Percentiles rank a stretch among this genome's conserved stretches.
Evolutionary conservation across 306 rosid species (phyloP).

Genomic region (Canavalia ensiformis): DNA sequence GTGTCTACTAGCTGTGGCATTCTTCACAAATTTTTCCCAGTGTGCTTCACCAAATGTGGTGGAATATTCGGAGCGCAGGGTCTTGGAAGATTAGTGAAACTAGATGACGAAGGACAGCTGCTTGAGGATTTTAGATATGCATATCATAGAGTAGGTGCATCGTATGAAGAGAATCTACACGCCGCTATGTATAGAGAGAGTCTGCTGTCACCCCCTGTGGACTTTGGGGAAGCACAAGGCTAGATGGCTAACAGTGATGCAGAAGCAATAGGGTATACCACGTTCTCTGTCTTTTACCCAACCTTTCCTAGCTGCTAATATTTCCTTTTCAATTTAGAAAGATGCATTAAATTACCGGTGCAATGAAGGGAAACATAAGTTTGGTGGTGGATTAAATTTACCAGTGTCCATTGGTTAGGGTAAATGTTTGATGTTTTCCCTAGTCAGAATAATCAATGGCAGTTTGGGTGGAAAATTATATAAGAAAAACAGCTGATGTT

Average conservation of each 20-base stretch:
- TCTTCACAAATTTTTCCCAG: not conserved
- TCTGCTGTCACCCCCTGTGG: not conserved
- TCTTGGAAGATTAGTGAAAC: not conserved
- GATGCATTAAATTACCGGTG: too few species aligned
- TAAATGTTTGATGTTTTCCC: not conserved
- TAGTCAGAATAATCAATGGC: not conserved
- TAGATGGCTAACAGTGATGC: too few species aligned
- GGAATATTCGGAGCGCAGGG: not conserved
- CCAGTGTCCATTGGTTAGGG: not conserved
- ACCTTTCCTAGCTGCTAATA: too few species aligned
- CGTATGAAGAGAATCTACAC: not conserved
- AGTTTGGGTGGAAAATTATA: not conserved
- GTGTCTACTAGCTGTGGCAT: not conserved
- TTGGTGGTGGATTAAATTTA: not conserved
- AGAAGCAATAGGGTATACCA: not conserved
- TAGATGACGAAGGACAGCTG: not conserved
- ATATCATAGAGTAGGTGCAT: too few species aligned
- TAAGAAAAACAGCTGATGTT: too few species aligned
- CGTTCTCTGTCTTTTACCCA: not conserved
- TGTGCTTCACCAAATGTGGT: constrained; percentile 10
- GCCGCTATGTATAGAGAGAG: not conserved
- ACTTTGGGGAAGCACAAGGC: not conserved
- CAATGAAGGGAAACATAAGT: not conserved
- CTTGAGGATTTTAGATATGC: not conserved
- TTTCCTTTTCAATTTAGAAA: too few species aligned